Conservation (phyloP, 768 basidiomycete genomes). For the Leccinum olivaceopallidum region DNA sequence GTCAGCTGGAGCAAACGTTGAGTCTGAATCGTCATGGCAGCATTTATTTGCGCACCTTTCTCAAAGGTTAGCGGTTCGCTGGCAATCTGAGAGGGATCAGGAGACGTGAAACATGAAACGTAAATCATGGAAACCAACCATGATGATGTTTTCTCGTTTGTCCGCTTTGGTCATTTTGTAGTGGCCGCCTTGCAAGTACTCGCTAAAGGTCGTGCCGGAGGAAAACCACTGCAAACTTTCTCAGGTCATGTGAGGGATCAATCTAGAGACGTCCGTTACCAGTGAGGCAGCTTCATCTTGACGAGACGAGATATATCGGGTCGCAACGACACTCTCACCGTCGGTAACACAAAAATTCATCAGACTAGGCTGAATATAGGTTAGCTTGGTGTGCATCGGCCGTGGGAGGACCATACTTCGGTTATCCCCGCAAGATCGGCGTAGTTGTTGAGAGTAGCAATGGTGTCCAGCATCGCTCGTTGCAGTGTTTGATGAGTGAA, state of each 20-base stretch:
- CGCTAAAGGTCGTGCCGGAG: conserved; percentile 91
- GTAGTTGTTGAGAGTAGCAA: conserved; percentile 73
- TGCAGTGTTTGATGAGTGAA: conserved; percentile 75
- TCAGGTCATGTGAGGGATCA: conserved; percentile 8
- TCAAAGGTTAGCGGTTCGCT: conserved; percentile 97
- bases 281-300: conserved; percentile 92
- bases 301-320: conserved; percentile 91
- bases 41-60: conserved; percentile 53
- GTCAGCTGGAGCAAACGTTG: conserved; percentile 52
- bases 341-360: conserved; percentile 98
- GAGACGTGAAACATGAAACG: conserved; percentile 13
- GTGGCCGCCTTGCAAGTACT: conserved; percentile 84
- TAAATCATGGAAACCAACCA: conserved; percentile 44
- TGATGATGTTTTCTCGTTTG: conserved; percentile 94
- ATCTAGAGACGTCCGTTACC: conserved; percentile 39
- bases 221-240: conserved; percentile 74
- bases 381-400: conserved; percentile 1
- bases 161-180: conserved; percentile 96
- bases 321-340: conserved; percentile 90
- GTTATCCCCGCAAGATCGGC: conserved; percentile 70
- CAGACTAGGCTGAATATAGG: conserved; percentile 63
- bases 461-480: conserved; percentile 87
- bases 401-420: conserved; percentile 49
- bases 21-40: not conserved
- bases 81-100: conserved; percentile 54